These are phyloP conservation scores for Fusarium sublunatum DNA, from an alignment of 2,329 filamentous ascomycete genomes.

Conservation along the genomic window DNA sequence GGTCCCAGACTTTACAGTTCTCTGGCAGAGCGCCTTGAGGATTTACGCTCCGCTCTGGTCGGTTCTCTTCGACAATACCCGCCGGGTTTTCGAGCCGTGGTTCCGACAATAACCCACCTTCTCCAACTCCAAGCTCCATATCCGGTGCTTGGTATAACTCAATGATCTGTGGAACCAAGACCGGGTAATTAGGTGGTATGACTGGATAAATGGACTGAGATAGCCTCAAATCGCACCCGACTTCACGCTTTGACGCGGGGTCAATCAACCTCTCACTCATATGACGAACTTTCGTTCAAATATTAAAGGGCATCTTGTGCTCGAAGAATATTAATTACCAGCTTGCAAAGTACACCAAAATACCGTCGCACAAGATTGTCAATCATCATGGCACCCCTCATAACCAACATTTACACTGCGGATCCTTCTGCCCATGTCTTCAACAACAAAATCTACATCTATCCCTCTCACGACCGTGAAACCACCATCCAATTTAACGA, in stretches of 20 bases:
- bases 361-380: background rate
- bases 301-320: slow-evolving; percentile 10
- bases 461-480: slow-evolving; percentile 83
- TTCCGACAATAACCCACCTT: slow-evolving; percentile 25
- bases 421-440: slow-evolving; percentile 86
- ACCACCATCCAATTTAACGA: slow-evolving; percentile 81
- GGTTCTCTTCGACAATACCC: background rate
- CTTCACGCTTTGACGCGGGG: slow-evolving; percentile 34
- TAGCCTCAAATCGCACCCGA: slow-evolving; percentile 23
- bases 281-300: slow-evolving; percentile 5
- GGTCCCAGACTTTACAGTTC: slow-evolving; percentile 3
- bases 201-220: slow-evolving; percentile 41
- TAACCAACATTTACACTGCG: slow-evolving; percentile 81
- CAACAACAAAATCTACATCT: slow-evolving; percentile 79
- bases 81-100: slow-evolving; percentile 34
- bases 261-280: slow-evolving; percentile 19
- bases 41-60: background rate
- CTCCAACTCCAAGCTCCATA: background rate
- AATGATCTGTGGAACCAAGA: slow-evolving; percentile 27
- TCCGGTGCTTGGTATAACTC: slow-evolving; percentile 6
- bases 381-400: slow-evolving; percentile 65
- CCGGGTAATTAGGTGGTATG: slow-evolving; percentile 39
- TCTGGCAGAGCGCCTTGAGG: slow-evolving; percentile 4
- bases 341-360: background rate
- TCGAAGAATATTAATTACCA: slow-evolving; percentile 4